phyloP scores from a whole-genome alignment of 441 rosid genomes.

The Flueggea neowawraea region DNA sequence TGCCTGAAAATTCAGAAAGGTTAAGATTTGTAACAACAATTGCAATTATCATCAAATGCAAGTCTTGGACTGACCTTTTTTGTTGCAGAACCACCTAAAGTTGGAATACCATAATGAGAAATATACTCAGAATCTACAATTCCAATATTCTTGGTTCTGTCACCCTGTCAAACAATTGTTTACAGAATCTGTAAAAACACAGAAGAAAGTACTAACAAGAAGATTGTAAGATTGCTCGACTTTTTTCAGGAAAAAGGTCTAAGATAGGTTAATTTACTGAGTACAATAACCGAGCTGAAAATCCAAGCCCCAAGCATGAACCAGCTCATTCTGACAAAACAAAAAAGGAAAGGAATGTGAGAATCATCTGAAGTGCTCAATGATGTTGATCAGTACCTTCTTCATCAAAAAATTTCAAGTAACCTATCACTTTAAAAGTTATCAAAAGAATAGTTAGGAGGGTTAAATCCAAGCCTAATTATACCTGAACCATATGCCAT shows the following conservation, averaged over 20 bases:
- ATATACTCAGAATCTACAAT: conserved; percentile 75
- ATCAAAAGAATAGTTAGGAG: too few relatives aligned
- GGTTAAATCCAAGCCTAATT: too few relatives aligned
- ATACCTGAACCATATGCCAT: conserved; percentile 91
- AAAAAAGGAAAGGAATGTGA: background rate
- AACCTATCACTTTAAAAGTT: too few relatives aligned
- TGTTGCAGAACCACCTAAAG: conserved; percentile 49
- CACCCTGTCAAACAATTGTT: conserved; percentile 44
- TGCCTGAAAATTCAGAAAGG: too few relatives aligned
- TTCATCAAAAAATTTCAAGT: too few relatives aligned
- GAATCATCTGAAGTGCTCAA: background rate
- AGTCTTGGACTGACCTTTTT: conserved; percentile 22
- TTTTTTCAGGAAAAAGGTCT: too few relatives aligned
- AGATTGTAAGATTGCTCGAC: too few relatives aligned
- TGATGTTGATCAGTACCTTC: too few relatives aligned
- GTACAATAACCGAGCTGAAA: conserved; percentile 77
- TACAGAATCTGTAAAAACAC: background rate
- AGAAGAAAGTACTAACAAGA: too few relatives aligned
- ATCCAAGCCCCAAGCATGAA: conserved; percentile 78
- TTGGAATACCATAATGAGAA: conserved; percentile 63
- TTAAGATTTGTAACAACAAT: too few relatives aligned
- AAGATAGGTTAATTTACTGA: conserved; percentile 45
- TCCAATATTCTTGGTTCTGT: conserved; percentile 62
- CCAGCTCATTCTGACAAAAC: conserved; percentile 59
- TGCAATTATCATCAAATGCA: too few relatives aligned